Base-by-base conservation (phyloP, 164 flowering plant species). In the Protea cynaroides region DNA sequence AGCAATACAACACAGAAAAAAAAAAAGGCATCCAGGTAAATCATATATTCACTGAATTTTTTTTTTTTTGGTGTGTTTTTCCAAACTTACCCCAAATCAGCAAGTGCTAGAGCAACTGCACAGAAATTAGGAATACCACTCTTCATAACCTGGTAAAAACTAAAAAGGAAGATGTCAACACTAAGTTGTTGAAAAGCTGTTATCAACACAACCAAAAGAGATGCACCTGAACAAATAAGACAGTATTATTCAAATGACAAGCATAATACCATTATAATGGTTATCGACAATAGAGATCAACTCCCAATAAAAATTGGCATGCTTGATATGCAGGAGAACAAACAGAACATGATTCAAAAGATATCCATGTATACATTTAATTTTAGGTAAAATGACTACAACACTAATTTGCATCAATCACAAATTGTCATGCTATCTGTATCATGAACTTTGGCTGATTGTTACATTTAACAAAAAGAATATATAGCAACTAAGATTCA, bases 81-180 rank as follows among this genome's bases (percentile, higher is more conserved):
- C 25, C 49, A 29, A 12, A 66, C 94, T 59, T 83, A 95, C 99
- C 99, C 99, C 75, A 95, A 66, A 64, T 92, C 96, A 71, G 47
- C 70, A 55, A 95, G 94, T 59, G 97, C 97, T 63, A 95, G 74
- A 69, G 99, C 97, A 73, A 92, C 97, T 18, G 99, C 99, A 82
- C 94, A 85, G 56, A 88, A 90, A 78, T 95, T 95, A 12, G 99
- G 97, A 68, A 95, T 40, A 60, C 99, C 99, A 75, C 99, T 95
- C 82, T 87, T 86, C 86, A 83, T 76, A 25, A 95, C 99, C 99
- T 95, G 83, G 46, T 29, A 29, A 29, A 29, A 2, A 29, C 34
- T 54, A 66, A 69, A 50, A 63, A 52, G 63, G 58, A 67, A 29
- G 34, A 29, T 29, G 34, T 29, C 59, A 46, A 25, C 58, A 71